Evolutionary conservation across 2,329 filamentous ascomycete genomes (phyloP).

Genomic region (Ascochyta lentis): DNA sequence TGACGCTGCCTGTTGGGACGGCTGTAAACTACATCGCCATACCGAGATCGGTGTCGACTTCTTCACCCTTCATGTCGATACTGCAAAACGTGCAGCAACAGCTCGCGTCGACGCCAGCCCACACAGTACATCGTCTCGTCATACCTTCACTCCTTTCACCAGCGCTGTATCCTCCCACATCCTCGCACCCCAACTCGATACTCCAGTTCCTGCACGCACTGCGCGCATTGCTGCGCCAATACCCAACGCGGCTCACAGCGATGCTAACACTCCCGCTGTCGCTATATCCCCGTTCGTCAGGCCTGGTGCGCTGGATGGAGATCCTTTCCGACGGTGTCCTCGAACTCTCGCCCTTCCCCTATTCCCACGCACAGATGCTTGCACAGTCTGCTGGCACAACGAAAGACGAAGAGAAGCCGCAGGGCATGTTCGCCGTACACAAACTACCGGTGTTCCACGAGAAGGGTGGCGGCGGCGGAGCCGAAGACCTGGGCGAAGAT

Average conservation of each 20-base stretch:
- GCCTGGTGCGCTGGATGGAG: conserved; percentile 85
- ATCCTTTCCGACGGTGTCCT: conserved; percentile 83
- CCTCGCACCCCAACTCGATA: conserved; percentile 73
- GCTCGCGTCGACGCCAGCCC: conserved; percentile 58
- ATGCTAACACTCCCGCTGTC: conserved; percentile 80
- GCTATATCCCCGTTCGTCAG: conserved; percentile 76
- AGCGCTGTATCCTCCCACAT: conserved; percentile 75
- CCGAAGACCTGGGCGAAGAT: conserved; percentile 73
- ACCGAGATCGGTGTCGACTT: conserved; percentile 61
- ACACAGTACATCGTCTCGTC: conserved; percentile 77
- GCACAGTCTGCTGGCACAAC: conserved; percentile 58
- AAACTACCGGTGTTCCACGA: conserved; percentile 86
- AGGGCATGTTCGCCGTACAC: conserved; percentile 85
- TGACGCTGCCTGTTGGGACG: conserved; percentile 50
- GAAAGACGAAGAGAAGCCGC: conserved; percentile 74
- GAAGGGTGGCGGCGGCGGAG: conserved; percentile 78
- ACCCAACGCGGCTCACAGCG: conserved; percentile 70
- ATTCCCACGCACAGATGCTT: conserved; percentile 59
- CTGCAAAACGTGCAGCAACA: conserved; percentile 66
- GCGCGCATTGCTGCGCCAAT: conserved; percentile 73
- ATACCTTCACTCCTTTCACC: conserved; percentile 88
- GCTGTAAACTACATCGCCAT: conserved; percentile 60
- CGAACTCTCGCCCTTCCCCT: conserved; percentile 79
- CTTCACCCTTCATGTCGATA: conserved; percentile 69
- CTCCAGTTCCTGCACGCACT: conserved; percentile 83